Conservation (phyloP, 1,284 basidiomycete genomes). For the Schizopora paradoxa region DNA sequence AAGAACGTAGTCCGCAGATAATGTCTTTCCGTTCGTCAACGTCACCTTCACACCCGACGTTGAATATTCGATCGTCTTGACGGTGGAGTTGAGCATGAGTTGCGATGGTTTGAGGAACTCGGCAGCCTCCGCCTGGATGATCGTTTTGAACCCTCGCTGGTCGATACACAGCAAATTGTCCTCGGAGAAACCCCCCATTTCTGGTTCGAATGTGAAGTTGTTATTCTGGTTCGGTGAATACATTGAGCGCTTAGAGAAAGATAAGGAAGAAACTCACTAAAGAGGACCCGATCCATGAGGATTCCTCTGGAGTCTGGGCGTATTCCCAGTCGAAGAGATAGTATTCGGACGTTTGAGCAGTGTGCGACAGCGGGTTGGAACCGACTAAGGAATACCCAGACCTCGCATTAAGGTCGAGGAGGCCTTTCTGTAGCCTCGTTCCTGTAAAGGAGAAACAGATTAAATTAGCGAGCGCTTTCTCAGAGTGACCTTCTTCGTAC, state of each 20-base stretch:
- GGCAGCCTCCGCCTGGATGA: slow-evolving; percentile 51
- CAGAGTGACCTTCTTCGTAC: slow-evolving; percentile 25
- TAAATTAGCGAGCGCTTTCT: slow-evolving; percentile 2
- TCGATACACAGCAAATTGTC: slow-evolving; percentile 53
- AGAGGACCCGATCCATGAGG: slow-evolving; percentile 55
- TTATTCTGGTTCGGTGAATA: slow-evolving; percentile 37
- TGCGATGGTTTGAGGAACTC: slow-evolving; percentile 45
- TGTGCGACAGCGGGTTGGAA: slow-evolving; percentile 36
- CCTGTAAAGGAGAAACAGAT: slow-evolving; percentile 30
- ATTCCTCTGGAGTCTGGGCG: slow-evolving; percentile 53
- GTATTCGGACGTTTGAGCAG: slow-evolving; percentile 48
- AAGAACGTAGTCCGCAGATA: slow-evolving; percentile 50
- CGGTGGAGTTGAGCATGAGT: slow-evolving; percentile 46
- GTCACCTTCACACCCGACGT: slow-evolving; percentile 39
- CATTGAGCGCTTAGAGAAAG: not conserved
- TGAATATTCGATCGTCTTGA: slow-evolving; percentile 45
- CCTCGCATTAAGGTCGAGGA: slow-evolving; percentile 45
- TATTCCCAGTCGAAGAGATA: slow-evolving; percentile 51
- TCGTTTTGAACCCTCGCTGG: slow-evolving; percentile 53
- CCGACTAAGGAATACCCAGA: slow-evolving; percentile 45
- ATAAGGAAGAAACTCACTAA: slow-evolving; percentile 38
- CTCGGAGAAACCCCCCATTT: slow-evolving; percentile 53
- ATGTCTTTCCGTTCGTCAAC: slow-evolving; percentile 37
- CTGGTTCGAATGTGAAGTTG: slow-evolving; percentile 58
- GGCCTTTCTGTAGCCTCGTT: slow-evolving; percentile 33